Conservation (phyloP, 2,329 filamentous ascomycete genomes). For the Fusarium palustre region DNA sequence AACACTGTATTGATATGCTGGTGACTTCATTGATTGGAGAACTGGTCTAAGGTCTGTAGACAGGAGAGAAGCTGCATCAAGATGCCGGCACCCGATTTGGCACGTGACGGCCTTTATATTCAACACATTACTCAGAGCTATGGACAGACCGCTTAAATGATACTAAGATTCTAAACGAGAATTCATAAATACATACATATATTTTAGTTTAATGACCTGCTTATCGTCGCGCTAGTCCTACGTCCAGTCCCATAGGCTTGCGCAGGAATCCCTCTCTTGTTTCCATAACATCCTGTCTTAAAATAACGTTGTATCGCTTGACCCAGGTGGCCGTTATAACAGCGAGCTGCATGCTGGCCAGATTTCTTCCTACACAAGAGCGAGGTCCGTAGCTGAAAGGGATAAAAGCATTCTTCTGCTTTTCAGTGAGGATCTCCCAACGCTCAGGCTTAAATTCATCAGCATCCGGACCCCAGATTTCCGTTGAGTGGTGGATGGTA, state of each 20-base stretch:
- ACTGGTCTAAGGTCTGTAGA: too few species aligned
- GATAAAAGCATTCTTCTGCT: constrained; percentile 80
- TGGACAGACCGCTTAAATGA: too few species aligned
- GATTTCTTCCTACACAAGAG: constrained; percentile 80
- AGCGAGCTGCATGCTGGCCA: too few species aligned
- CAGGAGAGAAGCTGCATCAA: too few species aligned
- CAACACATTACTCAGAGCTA: too few species aligned
- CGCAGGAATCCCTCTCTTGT: constrained; percentile 84
- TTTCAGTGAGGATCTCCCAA: constrained; percentile 72
- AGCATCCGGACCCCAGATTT: constrained; percentile 79
- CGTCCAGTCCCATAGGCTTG: constrained; percentile 77
- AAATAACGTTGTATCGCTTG: constrained; percentile 61
- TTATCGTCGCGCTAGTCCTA: constrained; percentile 38
- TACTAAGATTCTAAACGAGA: too few species aligned
- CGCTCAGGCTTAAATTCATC: constrained; percentile 81
- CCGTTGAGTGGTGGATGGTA: constrained; percentile 80
- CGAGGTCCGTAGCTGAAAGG: constrained; percentile 79
- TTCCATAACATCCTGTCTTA: constrained; percentile 72
- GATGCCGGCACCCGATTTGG: too few species aligned
- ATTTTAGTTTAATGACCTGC: too few species aligned
- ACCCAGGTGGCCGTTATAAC: constrained; percentile 75
- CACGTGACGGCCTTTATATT: too few species aligned
- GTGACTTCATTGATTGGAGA: too few species aligned
- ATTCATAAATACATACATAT: too few species aligned
- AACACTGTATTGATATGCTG: too few species aligned